Base-by-base conservation (phyloP, 768 basidiomycete genomes). In the Tulasnella calospora region DNA sequence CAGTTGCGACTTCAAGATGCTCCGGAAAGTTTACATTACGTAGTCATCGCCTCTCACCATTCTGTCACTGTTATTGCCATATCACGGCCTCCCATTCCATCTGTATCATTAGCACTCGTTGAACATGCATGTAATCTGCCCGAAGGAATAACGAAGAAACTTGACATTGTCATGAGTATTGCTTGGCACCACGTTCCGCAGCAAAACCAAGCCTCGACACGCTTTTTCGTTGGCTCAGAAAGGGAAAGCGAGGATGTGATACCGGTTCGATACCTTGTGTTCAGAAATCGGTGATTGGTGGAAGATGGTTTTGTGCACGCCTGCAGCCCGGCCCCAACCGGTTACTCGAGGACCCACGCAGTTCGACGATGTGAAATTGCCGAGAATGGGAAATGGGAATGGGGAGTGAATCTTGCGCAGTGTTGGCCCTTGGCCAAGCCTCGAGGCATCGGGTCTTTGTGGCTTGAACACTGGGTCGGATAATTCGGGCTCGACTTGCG, bases 21-120 rank as follows among this genome's bases (percentile, higher is more conserved):
- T 98, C 76, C 88, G 90, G 81, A 98, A 96, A 84, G 96, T 99
- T 23, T 98, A 92, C 84, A 93, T 98, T 79, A 95, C 95, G 76
- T 97, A 73, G 82, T 35, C 51, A 12, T 51, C 23, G 0, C 51
- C 10, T 51, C 23, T 23, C 51, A 44, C 1, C 44, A 44, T 51
- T n/a, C 23, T 51, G 51, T 51, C 51, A 51, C n/a, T 51, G 9
- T 51, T 23, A 51, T 51, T 21, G 23, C 23, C 51, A 51, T 51
- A 23, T 51, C n/a, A 51, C 51, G 51, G n/a, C 51, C 21, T 51
- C 51, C 15, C 21, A 47, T 9, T 12, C 40, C 8, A 9, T 2
- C 23, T 51, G 51, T 51, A 51, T 51, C 51, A 51, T 51, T 51
- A 51, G 51, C 51, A 51, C 51, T n/a, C 51, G 51, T 51, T 51